phyloP scores from a whole-genome alignment of 2,329 filamentous ascomycete species.

The Paramyrothecium roridum region DNA sequence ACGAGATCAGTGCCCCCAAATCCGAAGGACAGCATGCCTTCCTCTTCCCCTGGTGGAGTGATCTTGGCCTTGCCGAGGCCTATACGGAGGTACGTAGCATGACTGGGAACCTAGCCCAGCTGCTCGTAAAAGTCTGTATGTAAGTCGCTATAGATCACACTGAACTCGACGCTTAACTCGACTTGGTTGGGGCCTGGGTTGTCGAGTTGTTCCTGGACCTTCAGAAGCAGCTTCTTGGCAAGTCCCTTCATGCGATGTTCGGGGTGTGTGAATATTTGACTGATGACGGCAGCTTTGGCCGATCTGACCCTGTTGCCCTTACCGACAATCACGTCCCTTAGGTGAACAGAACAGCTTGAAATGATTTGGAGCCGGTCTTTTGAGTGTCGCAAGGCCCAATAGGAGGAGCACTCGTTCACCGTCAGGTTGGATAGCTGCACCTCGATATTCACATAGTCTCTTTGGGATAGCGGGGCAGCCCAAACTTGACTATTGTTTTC shows the following conservation, averaged over 20 bases:
- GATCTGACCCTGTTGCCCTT: slow-evolving; percentile 15
- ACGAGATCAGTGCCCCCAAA: slow-evolving; percentile 16
- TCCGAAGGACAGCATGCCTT: slow-evolving; percentile 16
- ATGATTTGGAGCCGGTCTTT: slow-evolving; percentile 24
- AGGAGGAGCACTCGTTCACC: slow-evolving; percentile 5
- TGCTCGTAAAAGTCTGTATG: slow-evolving; percentile 26
- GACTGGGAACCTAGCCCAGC: slow-evolving; percentile 30
- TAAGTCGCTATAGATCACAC: slow-evolving; percentile 30
- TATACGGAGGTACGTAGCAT: slow-evolving; percentile 28
- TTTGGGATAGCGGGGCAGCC: slow-evolving; percentile 10
- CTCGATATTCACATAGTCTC: slow-evolving; percentile 11
- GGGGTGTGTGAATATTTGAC: slow-evolving; percentile 31
- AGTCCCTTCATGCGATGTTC: slow-evolving; percentile 28
- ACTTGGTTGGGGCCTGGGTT: slow-evolving; percentile 2
- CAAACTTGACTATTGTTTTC: slow-evolving; percentile 12
- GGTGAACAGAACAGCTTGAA: slow-evolving; percentile 28
- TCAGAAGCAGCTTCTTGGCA: slow-evolving; percentile 28
- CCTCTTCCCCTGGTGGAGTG: slow-evolving; percentile 12
- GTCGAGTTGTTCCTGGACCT: slow-evolving; percentile 30
- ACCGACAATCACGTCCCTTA: slow-evolving; percentile 14
- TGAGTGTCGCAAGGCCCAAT: slow-evolving; percentile 26
- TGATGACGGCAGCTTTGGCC: slow-evolving; percentile 25
- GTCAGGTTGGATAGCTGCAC: slow-evolving; percentile 6
- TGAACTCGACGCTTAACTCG: slow-evolving; percentile 19
- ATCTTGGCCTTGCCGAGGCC: slow-evolving; percentile 15